Conservation (phyloP, 192 early-diverging fungal species). For the Entomortierella chlamydospora region DNA sequence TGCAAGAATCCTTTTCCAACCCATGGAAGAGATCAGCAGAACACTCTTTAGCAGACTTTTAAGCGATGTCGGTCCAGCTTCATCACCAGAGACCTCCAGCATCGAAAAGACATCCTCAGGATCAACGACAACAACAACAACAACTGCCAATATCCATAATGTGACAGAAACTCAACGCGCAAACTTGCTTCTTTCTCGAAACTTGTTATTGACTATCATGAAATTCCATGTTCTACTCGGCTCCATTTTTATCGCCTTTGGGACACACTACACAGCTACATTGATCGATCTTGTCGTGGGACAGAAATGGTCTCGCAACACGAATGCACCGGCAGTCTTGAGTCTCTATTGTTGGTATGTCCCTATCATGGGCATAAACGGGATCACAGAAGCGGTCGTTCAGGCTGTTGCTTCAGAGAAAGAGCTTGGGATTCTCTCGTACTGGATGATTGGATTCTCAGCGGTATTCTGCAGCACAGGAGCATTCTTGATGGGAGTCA, state of each 20-base stretch:
- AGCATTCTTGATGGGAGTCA: conserved; percentile 66
- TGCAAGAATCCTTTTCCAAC: conserved; percentile 91
- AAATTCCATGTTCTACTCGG: conserved; percentile 81
- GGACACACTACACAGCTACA: conserved; percentile 80
- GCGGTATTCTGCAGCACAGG: conserved; percentile 72
- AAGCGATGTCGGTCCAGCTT: conserved; percentile 24
- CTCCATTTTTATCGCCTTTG: conserved; percentile 82
- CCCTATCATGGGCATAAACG: conserved; percentile 95
- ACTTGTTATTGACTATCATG: conserved; percentile 58
- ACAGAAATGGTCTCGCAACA: conserved; percentile 59
- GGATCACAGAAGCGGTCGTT: conserved; percentile 93
- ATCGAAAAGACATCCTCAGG: neutral
- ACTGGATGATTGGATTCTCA: conserved; percentile 84
- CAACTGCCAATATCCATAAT: neutral
- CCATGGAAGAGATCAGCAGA: conserved; percentile 91
- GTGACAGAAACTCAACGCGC: conserved; percentile 22
- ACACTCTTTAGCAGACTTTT: conserved; percentile 85
- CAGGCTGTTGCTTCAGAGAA: conserved; percentile 82
- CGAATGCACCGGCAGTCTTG: conserved; percentile 69
- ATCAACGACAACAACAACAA: too few relatives aligned
- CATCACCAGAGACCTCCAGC: conserved; percentile 5
- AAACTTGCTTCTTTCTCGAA: conserved; percentile 41
- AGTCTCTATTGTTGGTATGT: conserved; percentile 90
- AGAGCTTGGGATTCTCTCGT: conserved; percentile 70
- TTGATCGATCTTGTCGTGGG: conserved; percentile 76